These are phyloP conservation scores for Plenodomus biglobosus DNA, from an alignment of 2,329 filamentous ascomycete species.

Conservation along the genomic window DNA sequence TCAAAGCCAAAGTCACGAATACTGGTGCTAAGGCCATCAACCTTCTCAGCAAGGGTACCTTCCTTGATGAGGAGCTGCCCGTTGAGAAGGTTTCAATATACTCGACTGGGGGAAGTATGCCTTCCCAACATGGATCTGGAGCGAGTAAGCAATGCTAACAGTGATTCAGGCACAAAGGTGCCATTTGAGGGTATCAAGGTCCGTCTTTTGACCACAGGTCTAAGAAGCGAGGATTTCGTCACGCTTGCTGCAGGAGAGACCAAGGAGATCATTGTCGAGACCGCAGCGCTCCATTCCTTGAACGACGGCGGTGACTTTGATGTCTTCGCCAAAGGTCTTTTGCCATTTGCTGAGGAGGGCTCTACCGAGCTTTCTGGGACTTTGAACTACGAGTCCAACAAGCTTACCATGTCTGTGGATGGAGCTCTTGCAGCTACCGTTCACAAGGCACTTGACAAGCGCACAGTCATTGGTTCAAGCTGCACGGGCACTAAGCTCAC, in stretches of 20 bases:
- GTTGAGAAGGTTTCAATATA: slow-evolving; percentile 58
- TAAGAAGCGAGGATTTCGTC: slow-evolving; percentile 55
- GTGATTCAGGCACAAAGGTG: slow-evolving; percentile 44
- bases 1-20: slow-evolving; percentile 59
- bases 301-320: slow-evolving; percentile 57
- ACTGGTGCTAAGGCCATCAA: slow-evolving; percentile 54
- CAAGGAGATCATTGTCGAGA: slow-evolving; percentile 57
- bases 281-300: slow-evolving; percentile 59
- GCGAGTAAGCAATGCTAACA: slow-evolving; percentile 4
- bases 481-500: slow-evolving; percentile 55
- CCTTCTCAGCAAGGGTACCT: slow-evolving; percentile 57
- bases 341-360: slow-evolving; percentile 46
- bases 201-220: slow-evolving; percentile 49
- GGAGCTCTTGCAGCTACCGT: slow-evolving; percentile 55
- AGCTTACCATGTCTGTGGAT: slow-evolving; percentile 59
- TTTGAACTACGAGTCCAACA: slow-evolving; percentile 62
- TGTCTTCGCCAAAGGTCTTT: slow-evolving; percentile 55
- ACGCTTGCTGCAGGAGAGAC: slow-evolving; percentile 52
- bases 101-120: slow-evolving; percentile 45
- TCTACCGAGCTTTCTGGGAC: slow-evolving; percentile 58
- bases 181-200: slow-evolving; percentile 59
- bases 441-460: slow-evolving; percentile 54
- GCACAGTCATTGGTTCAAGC: slow-evolving; percentile 55
- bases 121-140: neutral
- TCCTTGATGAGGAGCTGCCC: slow-evolving; percentile 53